Evolutionary conservation across 2,329 filamentous ascomycete genomes (phyloP).

Genomic region (Microdochium nivale): DNA sequence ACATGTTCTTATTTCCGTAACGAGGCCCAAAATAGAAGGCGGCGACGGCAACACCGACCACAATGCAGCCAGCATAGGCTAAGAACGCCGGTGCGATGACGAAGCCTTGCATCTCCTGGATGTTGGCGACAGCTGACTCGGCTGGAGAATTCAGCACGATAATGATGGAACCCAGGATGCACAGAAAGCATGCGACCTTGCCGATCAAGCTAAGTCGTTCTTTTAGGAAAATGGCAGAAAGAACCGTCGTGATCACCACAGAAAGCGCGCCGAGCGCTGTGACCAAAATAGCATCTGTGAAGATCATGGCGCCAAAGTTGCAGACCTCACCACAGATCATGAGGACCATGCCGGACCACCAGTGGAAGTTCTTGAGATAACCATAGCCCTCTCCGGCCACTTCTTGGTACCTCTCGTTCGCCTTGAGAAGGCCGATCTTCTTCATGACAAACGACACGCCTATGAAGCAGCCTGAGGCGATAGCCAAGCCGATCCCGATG

Average conservation of each 20-base stretch:
- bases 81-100: slow-evolving; percentile 84
- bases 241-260: slow-evolving; percentile 83
- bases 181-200: slow-evolving; percentile 92
- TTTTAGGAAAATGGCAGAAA: slow-evolving; percentile 92
- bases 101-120: slow-evolving; percentile 86
- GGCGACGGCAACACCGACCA: slow-evolving; percentile 62
- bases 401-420: slow-evolving; percentile 94
- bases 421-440: slow-evolving; percentile 82
- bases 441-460: slow-evolving; percentile 93
- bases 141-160: slow-evolving; percentile 90
- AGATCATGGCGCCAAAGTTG: slow-evolving; percentile 96
- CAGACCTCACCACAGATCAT: slow-evolving; percentile 97
- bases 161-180: slow-evolving; percentile 84
- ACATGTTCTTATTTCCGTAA: slow-evolving; percentile 95
- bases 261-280: slow-evolving; percentile 85
- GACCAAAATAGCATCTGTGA: slow-evolving; percentile 92
- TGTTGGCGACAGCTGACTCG: slow-evolving; percentile 75
- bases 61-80: slow-evolving; percentile 72
- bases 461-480: slow-evolving; percentile 86
- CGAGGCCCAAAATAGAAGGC: slow-evolving; percentile 76
- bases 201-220: slow-evolving; percentile 92
- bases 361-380: slow-evolving; percentile 89
- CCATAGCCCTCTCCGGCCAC: slow-evolving; percentile 94
- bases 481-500: slow-evolving; percentile 76
- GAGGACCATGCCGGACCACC: slow-evolving; percentile 92